Conservation (phyloP, 257 asterid species). For the Rehmannia glutinosa region DNA sequence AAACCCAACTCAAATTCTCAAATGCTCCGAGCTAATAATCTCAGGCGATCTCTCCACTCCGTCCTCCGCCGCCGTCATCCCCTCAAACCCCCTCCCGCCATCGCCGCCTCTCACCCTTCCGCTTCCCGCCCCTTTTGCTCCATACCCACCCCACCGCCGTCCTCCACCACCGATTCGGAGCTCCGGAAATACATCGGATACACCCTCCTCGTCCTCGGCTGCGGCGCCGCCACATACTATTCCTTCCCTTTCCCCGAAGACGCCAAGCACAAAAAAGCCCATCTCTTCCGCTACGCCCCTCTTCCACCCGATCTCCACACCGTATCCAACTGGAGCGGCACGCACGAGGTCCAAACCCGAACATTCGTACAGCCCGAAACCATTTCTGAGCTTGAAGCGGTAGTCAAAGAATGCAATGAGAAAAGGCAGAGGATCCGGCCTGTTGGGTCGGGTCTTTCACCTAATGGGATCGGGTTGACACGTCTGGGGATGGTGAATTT, state of each 20-base stretch:
- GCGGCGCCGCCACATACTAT: constrained; percentile 87
- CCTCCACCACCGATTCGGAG: constrained; percentile 67
- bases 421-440: constrained; percentile 81
- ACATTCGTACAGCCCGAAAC: constrained; percentile 78
- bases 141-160: constrained; percentile 30
- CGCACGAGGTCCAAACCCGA: constrained; percentile 93
- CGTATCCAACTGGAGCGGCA: constrained; percentile 94
- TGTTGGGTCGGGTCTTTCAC: constrained; percentile 89
- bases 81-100: constrained; percentile 11
- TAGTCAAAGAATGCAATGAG: constrained; percentile 52
- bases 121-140: constrained; percentile 37
- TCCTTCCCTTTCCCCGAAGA: constrained; percentile 77
- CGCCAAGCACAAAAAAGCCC: constrained; percentile 83
- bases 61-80: constrained; percentile 30
- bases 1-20: constrained; percentile 22
- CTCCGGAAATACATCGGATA: constrained; percentile 85
- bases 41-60: constrained; percentile 53
- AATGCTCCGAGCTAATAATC: constrained; percentile 47
- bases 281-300: constrained; percentile 88
- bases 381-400: constrained; percentile 45
- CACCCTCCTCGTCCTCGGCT: constrained; percentile 66
- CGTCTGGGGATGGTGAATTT: constrained; percentile 89
- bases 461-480: constrained; percentile 88
- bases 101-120: constrained; percentile 19
- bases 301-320: constrained; percentile 91